These are phyloP conservation scores for Rhynchospora pubera DNA, from an alignment of 176 grass and related monocot genomes.

Conservation along the genomic window DNA sequence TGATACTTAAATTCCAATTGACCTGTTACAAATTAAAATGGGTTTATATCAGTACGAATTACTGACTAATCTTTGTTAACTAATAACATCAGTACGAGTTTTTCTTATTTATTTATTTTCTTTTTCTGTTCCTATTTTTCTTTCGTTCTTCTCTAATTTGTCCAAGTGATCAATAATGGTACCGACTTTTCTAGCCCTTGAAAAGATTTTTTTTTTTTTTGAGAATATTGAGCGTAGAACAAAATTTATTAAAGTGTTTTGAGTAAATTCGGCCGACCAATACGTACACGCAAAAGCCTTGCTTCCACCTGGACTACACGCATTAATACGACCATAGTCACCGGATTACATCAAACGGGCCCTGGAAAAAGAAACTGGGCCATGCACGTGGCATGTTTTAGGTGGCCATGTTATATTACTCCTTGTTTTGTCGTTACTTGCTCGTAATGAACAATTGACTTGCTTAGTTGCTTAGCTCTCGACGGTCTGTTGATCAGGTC, in stretches of 20 bases:
- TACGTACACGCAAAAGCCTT: neutral
- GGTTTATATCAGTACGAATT: no score
- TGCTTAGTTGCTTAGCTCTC: neutral
- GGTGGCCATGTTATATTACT: neutral
- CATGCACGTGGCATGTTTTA: slow-evolving; percentile 4
- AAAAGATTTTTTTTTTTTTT: neutral
- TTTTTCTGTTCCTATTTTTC: neutral
- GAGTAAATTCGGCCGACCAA: no score
- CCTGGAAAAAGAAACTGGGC: neutral
- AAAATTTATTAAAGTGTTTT: no score
- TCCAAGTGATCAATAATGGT: neutral
- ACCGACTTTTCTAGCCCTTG: neutral
- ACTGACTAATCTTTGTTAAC: no score
- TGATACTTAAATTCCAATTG: no score
- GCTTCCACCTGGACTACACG: neutral
- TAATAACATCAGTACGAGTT: no score
- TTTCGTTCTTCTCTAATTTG: neutral
- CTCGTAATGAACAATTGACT: neutral
- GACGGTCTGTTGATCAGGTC: neutral
- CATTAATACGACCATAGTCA: neutral
- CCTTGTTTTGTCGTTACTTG: neutral
- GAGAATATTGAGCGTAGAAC: no score
- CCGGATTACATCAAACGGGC: neutral
- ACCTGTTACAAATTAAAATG: no score
- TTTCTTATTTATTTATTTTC: no score